Evolutionary conservation across 192 early-diverging fungal genomes (phyloP), one percentile per base, ranked within the genome.

Genomic region (Backusella luteola): DNA sequence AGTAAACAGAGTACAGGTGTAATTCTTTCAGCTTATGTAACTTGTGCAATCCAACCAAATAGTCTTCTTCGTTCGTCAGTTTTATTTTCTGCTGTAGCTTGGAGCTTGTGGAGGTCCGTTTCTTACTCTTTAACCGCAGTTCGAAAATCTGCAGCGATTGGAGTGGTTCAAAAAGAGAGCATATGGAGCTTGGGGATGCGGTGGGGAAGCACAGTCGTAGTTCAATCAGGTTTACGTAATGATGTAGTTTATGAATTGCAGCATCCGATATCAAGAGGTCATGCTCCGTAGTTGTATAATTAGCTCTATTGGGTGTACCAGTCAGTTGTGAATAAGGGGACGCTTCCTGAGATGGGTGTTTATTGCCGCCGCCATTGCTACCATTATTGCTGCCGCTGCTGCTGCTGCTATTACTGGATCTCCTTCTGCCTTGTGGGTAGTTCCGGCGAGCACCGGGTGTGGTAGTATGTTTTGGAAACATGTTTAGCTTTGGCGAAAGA

Each of bases 401-500:
- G 4, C 2, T 35, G 36, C 19, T 34, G 35, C 29, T 34, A 35
- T 35, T 11, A 68, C 19, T 68, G 34, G 67, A 63, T 35, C 29
- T 35, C 29, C 67, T 36, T 49, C 49, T 34, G 1, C 12, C 72
- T n/a, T 32, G 74, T 36, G 23, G 52, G 23, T 38, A 34, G 17
- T 44, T 42, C 21, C 23, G 75, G 44, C 41, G 39, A 63, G 59
- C 14, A n/a, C 29, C 34, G 63, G 29, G 26, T 29, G 26, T 63
- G 11, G 1, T 34, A 9, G 23, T 35, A 34, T 77, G 42, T 19
- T 72, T 77, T 66, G 76, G 72, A 53, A 77, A 74, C 12, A 81
- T 59, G 9, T 77, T 71, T 76, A 81, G 63, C 74, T 77, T 81
- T 6, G 80, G 76, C 6, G 76, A 77, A 2, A 81, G 52, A 46